Conservation (phyloP, 768 basidiomycete species). For the Termitomyces sp. region DNA sequence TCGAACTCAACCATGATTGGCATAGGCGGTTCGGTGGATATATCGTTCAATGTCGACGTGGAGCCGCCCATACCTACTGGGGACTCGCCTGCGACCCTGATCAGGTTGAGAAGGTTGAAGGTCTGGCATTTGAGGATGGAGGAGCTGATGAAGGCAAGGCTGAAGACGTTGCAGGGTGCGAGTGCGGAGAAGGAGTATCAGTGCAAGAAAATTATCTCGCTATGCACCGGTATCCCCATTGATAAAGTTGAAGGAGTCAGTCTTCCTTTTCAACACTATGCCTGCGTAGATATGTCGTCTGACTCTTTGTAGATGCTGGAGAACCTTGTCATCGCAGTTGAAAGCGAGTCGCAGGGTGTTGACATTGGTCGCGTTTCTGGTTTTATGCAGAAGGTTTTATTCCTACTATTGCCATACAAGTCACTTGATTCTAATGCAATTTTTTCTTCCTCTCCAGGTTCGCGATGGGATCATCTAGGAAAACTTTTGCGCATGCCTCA, state of each 20-base stretch:
- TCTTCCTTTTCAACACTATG: conserved; percentile 10
- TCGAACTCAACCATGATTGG: conserved; percentile 61
- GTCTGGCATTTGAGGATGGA: conserved; percentile 83
- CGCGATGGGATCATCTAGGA: conserved; percentile 55
- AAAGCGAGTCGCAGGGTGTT: conserved; percentile 78
- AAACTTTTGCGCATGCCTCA: conserved; percentile 13
- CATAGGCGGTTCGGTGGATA: conserved; percentile 59
- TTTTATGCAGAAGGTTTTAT: conserved; percentile 82
- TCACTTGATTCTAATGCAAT: not conserved
- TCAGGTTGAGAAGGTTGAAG: conserved; percentile 71
- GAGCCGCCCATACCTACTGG: conserved; percentile 67
- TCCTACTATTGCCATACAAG: not conserved
- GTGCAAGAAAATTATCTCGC: conserved; percentile 86
- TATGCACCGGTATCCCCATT: conserved; percentile 81
- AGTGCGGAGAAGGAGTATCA: conserved; percentile 88
- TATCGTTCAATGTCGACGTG: conserved; percentile 57
- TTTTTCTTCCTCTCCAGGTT: conserved; percentile 33
- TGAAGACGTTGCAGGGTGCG: conserved; percentile 69
- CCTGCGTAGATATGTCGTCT: not conserved
- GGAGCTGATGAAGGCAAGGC: conserved; percentile 61
- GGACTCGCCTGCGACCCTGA: conserved; percentile 55
- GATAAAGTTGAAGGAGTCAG: conserved; percentile 89
- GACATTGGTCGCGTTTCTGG: conserved; percentile 84
- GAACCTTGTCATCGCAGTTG: conserved; percentile 78
- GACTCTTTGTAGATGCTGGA: conserved; percentile 63